phyloP scores from a whole-genome alignment of 2,329 filamentous ascomycete genomes.

The Mollisia scopiformis region DNA sequence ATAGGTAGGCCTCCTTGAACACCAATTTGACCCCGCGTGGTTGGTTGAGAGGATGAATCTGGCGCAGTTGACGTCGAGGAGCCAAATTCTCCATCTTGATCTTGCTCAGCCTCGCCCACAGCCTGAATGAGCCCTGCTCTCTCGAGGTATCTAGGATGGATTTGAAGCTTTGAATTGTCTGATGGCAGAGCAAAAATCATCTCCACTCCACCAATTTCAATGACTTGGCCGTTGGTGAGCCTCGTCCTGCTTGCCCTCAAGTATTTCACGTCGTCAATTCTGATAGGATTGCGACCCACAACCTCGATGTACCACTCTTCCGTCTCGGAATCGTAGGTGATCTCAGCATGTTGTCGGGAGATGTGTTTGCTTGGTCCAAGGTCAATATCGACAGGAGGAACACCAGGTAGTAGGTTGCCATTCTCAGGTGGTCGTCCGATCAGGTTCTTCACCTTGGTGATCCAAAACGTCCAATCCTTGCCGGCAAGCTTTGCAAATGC shows the following conservation, averaged over 20 bases:
- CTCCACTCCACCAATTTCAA: conserved; percentile 90
- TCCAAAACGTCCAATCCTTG: conserved; percentile 83
- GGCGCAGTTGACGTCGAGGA: conserved; percentile 11
- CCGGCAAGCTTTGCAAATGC: conserved; percentile 85
- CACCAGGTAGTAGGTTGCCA: conserved; percentile 16
- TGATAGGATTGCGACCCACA: conserved; percentile 89
- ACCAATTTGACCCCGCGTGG: conserved; percentile 24
- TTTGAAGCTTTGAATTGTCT: conserved; percentile 65
- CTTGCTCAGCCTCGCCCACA: conserved; percentile 21
- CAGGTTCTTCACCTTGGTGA: conserved; percentile 73
- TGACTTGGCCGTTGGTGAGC: conserved; percentile 84
- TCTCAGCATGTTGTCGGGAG: conserved; percentile 75
- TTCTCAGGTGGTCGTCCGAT: conserved; percentile 72
- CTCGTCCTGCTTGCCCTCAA: conserved; percentile 65
- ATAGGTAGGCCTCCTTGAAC: conserved; percentile 45
- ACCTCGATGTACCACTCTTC: conserved; percentile 83
- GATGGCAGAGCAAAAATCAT: conserved; percentile 98
- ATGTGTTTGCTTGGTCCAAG: conserved; percentile 83
- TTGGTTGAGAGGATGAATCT: background rate
- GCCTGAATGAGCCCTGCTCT: conserved; percentile 58
- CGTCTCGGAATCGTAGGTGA: conserved; percentile 69
- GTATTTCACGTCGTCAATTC: conserved; percentile 74
- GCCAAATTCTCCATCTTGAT: conserved; percentile 17
- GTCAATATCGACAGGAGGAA: conserved; percentile 73
- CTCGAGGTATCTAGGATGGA: conserved; percentile 71